Percentiles rank a stretch among this genome's conserved stretches.
phyloP scores from a whole-genome alignment of 768 basidiomycete genomes.

The Suillus placidus region DNA sequence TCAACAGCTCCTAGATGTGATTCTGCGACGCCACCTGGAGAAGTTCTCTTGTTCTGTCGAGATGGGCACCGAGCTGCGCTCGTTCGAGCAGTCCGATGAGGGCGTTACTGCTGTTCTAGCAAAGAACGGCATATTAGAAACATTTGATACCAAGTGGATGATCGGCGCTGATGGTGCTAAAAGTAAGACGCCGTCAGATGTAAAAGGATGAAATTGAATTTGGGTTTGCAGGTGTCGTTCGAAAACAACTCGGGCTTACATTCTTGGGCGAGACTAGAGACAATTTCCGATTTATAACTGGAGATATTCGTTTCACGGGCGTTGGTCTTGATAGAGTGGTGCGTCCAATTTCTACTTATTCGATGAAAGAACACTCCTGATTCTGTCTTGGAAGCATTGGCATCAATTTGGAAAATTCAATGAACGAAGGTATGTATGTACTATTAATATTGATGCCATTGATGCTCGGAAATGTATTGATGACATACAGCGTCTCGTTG shows the following conservation, averaged over 20 bases:
- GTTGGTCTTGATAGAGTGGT: constrained; percentile 45
- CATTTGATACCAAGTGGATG: constrained; percentile 12
- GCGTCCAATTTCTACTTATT: constrained; percentile 2
- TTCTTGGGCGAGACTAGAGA: constrained; percentile 35
- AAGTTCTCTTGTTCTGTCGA: constrained; percentile 37
- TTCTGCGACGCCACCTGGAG: constrained; percentile 22
- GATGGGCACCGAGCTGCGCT: constrained; percentile 35
- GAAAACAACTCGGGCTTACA: constrained; percentile 13
- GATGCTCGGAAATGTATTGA: neutral
- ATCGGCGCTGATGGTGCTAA: constrained; percentile 22
- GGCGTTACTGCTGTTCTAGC: constrained; percentile 27
- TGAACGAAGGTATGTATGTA: neutral
- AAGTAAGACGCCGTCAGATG: constrained; percentile 7
- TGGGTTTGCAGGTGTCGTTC: constrained; percentile 1
- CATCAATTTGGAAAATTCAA: constrained; percentile 45
- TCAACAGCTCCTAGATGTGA: constrained; percentile 35
- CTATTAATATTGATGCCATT: neutral
- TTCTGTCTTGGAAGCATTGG: constrained; percentile 6
- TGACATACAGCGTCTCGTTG: constrained; percentile 8
- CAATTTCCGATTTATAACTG: constrained; percentile 28
- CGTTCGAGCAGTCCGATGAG: constrained; percentile 37
- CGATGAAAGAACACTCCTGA: neutral
- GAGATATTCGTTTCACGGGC: constrained; percentile 39
- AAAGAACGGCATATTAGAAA: constrained; percentile 4
- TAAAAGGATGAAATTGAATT: neutral